These are phyloP conservation scores for Canna indica DNA, from an alignment of 176 grass and related monocot species.

Conservation along the genomic window DNA sequence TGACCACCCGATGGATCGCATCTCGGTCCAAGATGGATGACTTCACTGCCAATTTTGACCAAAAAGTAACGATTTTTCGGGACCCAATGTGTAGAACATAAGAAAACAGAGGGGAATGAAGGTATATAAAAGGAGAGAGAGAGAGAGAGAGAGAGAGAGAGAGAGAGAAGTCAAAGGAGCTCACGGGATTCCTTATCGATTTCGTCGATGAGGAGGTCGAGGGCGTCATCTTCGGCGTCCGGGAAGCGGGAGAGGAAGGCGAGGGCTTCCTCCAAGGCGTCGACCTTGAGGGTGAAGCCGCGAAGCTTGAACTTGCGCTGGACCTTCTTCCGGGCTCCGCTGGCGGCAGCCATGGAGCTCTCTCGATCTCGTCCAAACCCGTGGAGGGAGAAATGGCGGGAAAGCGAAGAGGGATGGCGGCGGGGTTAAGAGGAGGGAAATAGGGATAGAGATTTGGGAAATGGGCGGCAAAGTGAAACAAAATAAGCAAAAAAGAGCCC, in stretches of 20 bases:
- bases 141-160: too few species aligned
- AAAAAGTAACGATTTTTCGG: not conserved
- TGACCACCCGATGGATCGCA: constrained; percentile 51
- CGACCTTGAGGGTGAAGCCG: constrained; percentile 84
- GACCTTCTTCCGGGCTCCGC: constrained; percentile 52
- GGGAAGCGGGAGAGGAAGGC: constrained; percentile 62
- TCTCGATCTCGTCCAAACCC: not conserved
- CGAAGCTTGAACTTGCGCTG: constrained; percentile 70
- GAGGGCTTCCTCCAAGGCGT: constrained; percentile 64
- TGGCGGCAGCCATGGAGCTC: constrained; percentile 28
- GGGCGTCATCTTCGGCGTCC: constrained; percentile 66
- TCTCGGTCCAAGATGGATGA: constrained; percentile 73
- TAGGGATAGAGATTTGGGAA: not conserved
- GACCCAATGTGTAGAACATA: not conserved
- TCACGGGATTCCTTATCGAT: constrained; percentile 5
- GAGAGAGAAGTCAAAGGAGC: not conserved
- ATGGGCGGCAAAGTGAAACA: not conserved
- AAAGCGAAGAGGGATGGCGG: constrained; percentile 18
- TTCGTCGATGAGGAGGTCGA: constrained; percentile 44
- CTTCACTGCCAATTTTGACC: constrained; percentile 32
- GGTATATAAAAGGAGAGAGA: not conserved
- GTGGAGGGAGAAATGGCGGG: constrained; percentile 4
- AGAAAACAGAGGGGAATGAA: not conserved
- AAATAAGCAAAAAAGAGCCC: too few species aligned
- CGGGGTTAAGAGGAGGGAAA: constrained; percentile 4